Evolutionary conservation across 164 flowering plant genomes (phyloP).

Genomic region (Annona cherimola): DNA sequence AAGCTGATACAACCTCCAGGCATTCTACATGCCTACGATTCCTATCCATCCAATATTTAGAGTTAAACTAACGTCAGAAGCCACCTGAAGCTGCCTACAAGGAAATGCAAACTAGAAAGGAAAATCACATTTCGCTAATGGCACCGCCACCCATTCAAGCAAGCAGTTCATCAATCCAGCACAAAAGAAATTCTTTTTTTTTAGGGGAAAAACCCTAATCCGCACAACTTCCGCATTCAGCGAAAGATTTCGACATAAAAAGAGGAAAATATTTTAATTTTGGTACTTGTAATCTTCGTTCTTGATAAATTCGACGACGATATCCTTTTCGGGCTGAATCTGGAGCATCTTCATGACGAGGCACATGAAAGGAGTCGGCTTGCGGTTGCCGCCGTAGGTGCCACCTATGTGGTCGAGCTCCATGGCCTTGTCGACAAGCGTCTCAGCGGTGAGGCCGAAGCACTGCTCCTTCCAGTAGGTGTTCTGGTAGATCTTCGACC

Average conservation of each 20-base stretch:
- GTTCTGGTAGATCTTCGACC: conserved; percentile 88
- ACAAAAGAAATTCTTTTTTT: background rate
- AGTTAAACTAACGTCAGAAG: background rate
- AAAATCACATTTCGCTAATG: background rate
- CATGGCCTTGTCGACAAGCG: conserved; percentile 97
- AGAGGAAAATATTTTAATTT: background rate
- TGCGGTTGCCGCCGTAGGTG: conserved; percentile 80
- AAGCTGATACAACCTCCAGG: background rate
- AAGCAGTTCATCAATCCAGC: background rate
- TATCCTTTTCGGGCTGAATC: conserved; percentile 98
- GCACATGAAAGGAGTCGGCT: conserved; percentile 91
- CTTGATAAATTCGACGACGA: conserved; percentile 92
- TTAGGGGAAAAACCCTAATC: background rate
- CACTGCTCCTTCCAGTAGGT: conserved; percentile 99
- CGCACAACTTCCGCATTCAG: background rate
- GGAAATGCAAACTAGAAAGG: background rate
- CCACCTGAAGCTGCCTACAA: background rate
- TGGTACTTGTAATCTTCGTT: conserved; percentile 91
- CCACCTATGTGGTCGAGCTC: conserved; percentile 94
- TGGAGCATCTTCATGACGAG: conserved; percentile 95
- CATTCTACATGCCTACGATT: background rate
- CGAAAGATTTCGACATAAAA: background rate
- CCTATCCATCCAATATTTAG: background rate
- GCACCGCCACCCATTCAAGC: background rate
- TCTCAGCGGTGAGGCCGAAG: conserved; percentile 94